Base-by-base conservation (phyloP, 2,329 filamentous ascomycete species). In the Cladosporium cucumerinum region DNA sequence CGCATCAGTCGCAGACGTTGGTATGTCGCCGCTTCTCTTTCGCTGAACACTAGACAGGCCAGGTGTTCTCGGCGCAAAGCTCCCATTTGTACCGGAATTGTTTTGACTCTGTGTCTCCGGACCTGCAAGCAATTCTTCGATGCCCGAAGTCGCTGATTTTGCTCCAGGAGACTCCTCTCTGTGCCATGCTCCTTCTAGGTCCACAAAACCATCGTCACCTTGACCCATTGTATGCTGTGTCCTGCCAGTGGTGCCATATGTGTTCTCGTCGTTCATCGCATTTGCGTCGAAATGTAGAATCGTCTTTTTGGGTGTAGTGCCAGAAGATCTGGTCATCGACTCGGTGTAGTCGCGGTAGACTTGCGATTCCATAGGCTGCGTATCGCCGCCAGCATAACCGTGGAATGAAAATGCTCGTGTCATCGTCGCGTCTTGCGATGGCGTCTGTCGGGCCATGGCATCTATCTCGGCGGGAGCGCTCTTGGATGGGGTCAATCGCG, bases 361-460 rank as follows among this genome's bases (percentile, higher is more conserved):
- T 67, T 82, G 81, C 61, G 79, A 80, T 62, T 80, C 79, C 69
- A 76, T 75, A 26, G 77, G 76, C 72, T 83, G 81, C 1, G 81
- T 82, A 66, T 83, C 81, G 58, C 80, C 80, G 58, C 75, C 74
- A 18, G 67, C 69, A 55, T 72, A 77, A 36, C 71, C 77, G 26
- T 69, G 63, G 66, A 81, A 81, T 36, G 77, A 78, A 26, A 63
- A 66, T 21, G 72, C 68, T 58, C 61, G 28, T 65, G 66, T n/a
- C 57, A 65, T 61, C n/a, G 49, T 65, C 26, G 64, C 63, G 14
- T 67, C 55, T 55, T 70, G 70, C 30, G 68, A 69, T n/a, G 66
- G 64, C 16, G 63, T 64, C 0, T 51, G 32, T 2, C 68, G 52
- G n/a, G 69, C 55, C 66, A 72, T 69, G 5, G 70, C 68, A 52